Evolutionary conservation across 2,329 filamentous ascomycete species (phyloP), one percentile per base, ranked within the genome.

Genomic region (Colletotrichum australisinense): DNA sequence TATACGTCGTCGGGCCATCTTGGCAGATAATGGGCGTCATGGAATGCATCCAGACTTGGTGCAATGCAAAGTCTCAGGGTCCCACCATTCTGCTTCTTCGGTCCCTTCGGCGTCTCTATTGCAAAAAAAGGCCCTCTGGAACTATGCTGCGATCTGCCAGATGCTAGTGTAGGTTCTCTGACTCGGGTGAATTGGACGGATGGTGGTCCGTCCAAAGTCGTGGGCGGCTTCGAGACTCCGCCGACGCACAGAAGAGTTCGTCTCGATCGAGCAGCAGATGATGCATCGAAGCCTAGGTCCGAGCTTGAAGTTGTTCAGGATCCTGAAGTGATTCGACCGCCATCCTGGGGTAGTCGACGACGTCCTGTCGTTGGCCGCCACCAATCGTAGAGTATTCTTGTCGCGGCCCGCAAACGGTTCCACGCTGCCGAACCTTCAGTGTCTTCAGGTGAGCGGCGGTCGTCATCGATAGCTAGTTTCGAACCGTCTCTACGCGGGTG

Each of bases 401-500:
- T 22, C 42, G 32, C 49, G 60, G 55, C 46, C 66, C 71, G 67
- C 71, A 70, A 70, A 57, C 67, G 56, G 67, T 49, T 49, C 42
- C 46, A 49, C 22, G 67, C 67, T 62, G 68, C 52, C 24, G 59
- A 67, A 59, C 59, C 62, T 46, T 69, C 26, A 57, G 46, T 55
- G 14, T 38, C 60, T 56, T 32, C 72, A 7, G 3, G 53, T 3
- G 19, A 26, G 53, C 32, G 19, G 53, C 35, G 26, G 55, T 72
- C 71, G 71, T 73, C 71, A 73, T 73, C 56, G 56, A 73, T 62
- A 49, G 55, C 32, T 60, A 56, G 55, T 46, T 56, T 60, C 56
- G 32, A 56, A 49, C 24, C 55, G n/a, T 65, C 24, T n/a, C 52
- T 28, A 6, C 52, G 32, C 19, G 32, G 32, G 19, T 32, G 32